phyloP scores from a whole-genome alignment of 2,329 filamentous ascomycete genomes.

The Paraphaeosphaeria minitans region DNA sequence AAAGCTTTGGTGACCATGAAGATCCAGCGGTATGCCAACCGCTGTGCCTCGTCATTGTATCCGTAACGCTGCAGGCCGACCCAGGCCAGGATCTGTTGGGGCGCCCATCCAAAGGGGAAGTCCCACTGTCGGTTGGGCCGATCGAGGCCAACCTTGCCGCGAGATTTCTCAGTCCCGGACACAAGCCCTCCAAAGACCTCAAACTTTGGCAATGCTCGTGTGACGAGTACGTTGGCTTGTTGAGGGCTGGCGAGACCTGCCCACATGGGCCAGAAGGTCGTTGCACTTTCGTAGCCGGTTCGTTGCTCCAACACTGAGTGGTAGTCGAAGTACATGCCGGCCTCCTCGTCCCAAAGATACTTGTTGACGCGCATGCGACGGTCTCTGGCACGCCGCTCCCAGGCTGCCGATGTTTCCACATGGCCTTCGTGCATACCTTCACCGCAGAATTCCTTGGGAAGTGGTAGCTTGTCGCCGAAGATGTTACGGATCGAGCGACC shows the following conservation, averaged over 20 bases:
- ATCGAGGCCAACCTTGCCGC: conserved; percentile 77
- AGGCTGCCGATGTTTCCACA: conserved; percentile 80
- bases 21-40: conserved; percentile 93
- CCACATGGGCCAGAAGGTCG: conserved; percentile 98
- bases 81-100: conserved; percentile 98
- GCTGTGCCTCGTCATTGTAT: conserved; percentile 86
- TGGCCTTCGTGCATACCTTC: conserved; percentile 68
- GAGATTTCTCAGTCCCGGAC: conserved; percentile 87
- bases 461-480: conserved; percentile 80
- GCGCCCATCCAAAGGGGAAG: conserved; percentile 97
- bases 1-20: conserved; percentile 99
- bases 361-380: conserved; percentile 88
- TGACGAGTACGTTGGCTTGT: conserved; percentile 84
- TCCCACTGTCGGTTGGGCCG: conserved; percentile 98
- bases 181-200: conserved; percentile 87
- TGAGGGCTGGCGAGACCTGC: conserved; percentile 83
- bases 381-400: conserved; percentile 86
- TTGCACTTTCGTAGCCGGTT: conserved; percentile 85
- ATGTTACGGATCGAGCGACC: conserved; percentile 80
- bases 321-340: conserved; percentile 98
- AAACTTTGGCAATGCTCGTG: conserved; percentile 81
- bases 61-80: conserved; percentile 89
- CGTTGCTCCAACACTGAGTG: conserved; percentile 81
- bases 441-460: conserved; percentile 81
- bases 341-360: conserved; percentile 88